Evolutionary conservation across 2,329 filamentous ascomycete species (phyloP).

Genomic region (Alternaria rosae): DNA sequence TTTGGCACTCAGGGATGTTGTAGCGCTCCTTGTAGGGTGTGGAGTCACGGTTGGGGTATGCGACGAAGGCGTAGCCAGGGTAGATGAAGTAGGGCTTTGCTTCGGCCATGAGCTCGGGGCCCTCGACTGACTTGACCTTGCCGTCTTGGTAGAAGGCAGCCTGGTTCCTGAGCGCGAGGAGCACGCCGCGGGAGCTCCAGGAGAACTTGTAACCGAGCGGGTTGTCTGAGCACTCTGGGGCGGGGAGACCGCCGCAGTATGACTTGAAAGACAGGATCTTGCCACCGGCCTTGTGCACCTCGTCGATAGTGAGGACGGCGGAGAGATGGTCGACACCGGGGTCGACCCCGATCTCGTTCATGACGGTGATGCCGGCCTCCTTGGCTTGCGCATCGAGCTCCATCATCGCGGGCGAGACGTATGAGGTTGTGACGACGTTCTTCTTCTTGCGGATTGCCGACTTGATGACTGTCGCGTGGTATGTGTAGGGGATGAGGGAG

Average conservation of each 20-base stretch:
- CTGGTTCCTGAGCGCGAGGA: slow-evolving; percentile 85
- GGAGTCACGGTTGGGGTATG: slow-evolving; percentile 92
- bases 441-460: slow-evolving; percentile 92
- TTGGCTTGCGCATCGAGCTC: slow-evolving; percentile 85
- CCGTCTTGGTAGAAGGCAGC: slow-evolving; percentile 84
- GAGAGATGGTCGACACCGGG: slow-evolving; percentile 79
- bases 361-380: slow-evolving; percentile 91
- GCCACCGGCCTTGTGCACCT: slow-evolving; percentile 86
- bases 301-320: slow-evolving; percentile 85
- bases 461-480: slow-evolving; percentile 80
- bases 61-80: slow-evolving; percentile 86
- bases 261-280: slow-evolving; percentile 83
- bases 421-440: slow-evolving; percentile 93
- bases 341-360: slow-evolving; percentile 78
- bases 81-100: slow-evolving; percentile 93
- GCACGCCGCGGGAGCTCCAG: slow-evolving; percentile 76
- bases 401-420: slow-evolving; percentile 90
- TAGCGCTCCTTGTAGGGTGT: slow-evolving; percentile 89
- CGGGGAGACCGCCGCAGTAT: slow-evolving; percentile 68
- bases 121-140: slow-evolving; percentile 66
- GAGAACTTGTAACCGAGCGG: slow-evolving; percentile 94
- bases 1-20: slow-evolving; percentile 89
- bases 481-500: slow-evolving; percentile 78
- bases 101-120: slow-evolving; percentile 78
- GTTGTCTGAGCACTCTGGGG: slow-evolving; percentile 79